phyloP scores from a whole-genome alignment of 2,329 filamentous ascomycete genomes.

The Botrytis paeoniae region DNA sequence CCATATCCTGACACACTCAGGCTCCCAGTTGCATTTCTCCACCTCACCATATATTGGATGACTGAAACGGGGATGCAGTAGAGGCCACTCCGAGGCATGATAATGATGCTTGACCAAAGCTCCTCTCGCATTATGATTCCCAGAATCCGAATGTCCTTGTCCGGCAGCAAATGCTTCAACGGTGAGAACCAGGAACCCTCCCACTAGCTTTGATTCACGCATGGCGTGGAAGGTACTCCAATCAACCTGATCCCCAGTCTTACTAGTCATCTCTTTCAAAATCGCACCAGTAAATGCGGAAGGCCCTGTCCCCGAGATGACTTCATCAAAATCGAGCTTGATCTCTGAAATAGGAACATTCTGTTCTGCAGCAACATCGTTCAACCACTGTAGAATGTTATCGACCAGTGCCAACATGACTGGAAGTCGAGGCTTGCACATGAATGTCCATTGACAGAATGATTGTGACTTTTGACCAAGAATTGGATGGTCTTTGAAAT shows the following conservation, averaged over 20 bases:
- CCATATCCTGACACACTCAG: conserved; percentile 62
- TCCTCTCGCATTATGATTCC: conserved; percentile 62
- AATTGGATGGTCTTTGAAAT: conserved; percentile 61
- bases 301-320: conserved; percentile 70
- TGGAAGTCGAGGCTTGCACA: conserved; percentile 63
- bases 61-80: conserved; percentile 60
- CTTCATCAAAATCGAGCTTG: conserved; percentile 67
- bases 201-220: conserved; percentile 62
- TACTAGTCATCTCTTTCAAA: conserved; percentile 58
- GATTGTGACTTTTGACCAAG: conserved; percentile 66
- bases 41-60: conserved; percentile 70
- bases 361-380: conserved; percentile 57
- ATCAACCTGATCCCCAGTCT: conserved; percentile 46
- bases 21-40: conserved; percentile 67
- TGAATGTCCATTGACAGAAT: conserved; percentile 75
- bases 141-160: conserved; percentile 70
- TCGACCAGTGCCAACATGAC: conserved; percentile 68
- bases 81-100: conserved; percentile 71
- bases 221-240: conserved; percentile 67
- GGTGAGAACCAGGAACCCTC: conserved; percentile 62
- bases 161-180: conserved; percentile 72
- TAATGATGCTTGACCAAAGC: conserved; percentile 73
- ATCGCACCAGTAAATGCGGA: conserved; percentile 67
- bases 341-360: conserved; percentile 57
- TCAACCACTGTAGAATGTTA: conserved; percentile 65